A percentile compares a stretch with the other conserved stretches of the same genome.
phyloP scores from a whole-genome alignment of 768 basidiomycete species.

The Psilocybe cubensis region DNA sequence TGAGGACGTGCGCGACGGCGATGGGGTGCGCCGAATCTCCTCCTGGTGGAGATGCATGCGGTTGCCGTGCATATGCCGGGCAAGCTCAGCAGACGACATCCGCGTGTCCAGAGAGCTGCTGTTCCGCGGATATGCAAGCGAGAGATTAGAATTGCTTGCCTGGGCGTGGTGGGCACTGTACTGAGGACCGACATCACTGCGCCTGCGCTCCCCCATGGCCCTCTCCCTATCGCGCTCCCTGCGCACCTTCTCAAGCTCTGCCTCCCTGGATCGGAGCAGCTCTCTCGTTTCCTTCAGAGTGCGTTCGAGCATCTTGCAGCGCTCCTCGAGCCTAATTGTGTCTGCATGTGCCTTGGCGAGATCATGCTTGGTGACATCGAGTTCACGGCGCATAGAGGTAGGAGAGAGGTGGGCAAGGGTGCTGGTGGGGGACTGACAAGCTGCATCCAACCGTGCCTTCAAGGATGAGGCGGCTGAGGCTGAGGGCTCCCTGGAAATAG shows the following conservation, averaged over 20 bases:
- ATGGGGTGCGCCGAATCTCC: slow-evolving; percentile 19
- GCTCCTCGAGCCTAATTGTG: slow-evolving; percentile 60
- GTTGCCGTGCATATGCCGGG: slow-evolving; percentile 22
- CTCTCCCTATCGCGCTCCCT: slow-evolving; percentile 39
- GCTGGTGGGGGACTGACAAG: slow-evolving; percentile 47
- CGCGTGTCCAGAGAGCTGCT: slow-evolving; percentile 36
- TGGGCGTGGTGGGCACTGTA: slow-evolving; percentile 19
- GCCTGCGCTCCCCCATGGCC: slow-evolving; percentile 33
- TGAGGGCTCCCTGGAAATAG: slow-evolving; percentile 35
- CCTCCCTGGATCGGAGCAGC: slow-evolving; percentile 56
- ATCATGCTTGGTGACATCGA: slow-evolving; percentile 58
- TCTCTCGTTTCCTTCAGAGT: slow-evolving; percentile 69
- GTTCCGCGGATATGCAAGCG: slow-evolving; percentile 7
- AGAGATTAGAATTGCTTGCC: slow-evolving; percentile 7
- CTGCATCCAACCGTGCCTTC: slow-evolving; percentile 50
- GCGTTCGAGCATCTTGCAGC: slow-evolving; percentile 63
- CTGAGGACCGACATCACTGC: slow-evolving; percentile 32
- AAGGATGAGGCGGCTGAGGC: slow-evolving; percentile 32
- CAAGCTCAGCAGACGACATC: slow-evolving; percentile 28
- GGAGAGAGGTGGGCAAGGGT: slow-evolving; percentile 43
- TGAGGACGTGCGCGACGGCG: slow-evolving; percentile 20
- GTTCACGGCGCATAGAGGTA: slow-evolving; percentile 55
- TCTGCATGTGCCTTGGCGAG: slow-evolving; percentile 58
- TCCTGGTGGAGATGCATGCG: slow-evolving; percentile 21
- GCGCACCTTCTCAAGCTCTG: slow-evolving; percentile 60